phyloP scores from a whole-genome alignment of 768 basidiomycete species.

The Kwoniella shandongensis region DNA sequence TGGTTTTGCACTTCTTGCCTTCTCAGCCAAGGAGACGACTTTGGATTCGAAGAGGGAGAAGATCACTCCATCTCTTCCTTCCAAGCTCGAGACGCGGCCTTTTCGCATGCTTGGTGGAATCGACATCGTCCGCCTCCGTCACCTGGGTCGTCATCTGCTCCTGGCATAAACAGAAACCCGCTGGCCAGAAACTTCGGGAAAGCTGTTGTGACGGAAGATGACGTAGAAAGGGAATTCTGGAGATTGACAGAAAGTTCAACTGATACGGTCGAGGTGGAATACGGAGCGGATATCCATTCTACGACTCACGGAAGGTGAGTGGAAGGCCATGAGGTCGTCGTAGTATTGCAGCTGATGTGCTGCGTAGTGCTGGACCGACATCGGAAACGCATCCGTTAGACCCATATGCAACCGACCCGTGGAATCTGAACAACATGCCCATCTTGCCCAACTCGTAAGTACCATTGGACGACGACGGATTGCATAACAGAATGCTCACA shows the following conservation, averaged over 20 bases:
- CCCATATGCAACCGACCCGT: constrained; percentile 81
- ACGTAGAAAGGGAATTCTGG: constrained; percentile 96
- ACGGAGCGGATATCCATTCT: constrained; percentile 98
- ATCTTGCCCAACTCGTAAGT: constrained; percentile 76
- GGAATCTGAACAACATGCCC: constrained; percentile 98
- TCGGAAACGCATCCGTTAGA: constrained; percentile 89
- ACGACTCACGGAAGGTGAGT: constrained; percentile 92
- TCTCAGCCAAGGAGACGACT: constrained; percentile 87
- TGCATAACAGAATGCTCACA: background rate
- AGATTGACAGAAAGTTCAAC: constrained; percentile 81
- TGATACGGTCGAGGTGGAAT: constrained; percentile 96
- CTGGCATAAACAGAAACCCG: constrained; percentile 9
- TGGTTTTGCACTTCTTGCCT: constrained; percentile 96
- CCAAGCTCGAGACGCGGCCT: constrained; percentile 84
- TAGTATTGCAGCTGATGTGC: constrained; percentile 7
- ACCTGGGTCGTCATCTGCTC: constrained; percentile 48
- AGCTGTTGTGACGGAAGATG: constrained; percentile 72
- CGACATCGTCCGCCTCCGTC: constrained; percentile 62
- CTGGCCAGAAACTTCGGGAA: constrained; percentile 38
- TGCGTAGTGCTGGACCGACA: constrained; percentile 85
- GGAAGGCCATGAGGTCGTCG: background rate
- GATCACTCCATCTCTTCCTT: constrained; percentile 91
- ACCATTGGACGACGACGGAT: background rate
- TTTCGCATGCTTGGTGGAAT: constrained; percentile 84
- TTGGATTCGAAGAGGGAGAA: constrained; percentile 96